Conservation (phyloP, 2,329 filamentous ascomycete genomes). For the Epichloe uncinata region DNA sequence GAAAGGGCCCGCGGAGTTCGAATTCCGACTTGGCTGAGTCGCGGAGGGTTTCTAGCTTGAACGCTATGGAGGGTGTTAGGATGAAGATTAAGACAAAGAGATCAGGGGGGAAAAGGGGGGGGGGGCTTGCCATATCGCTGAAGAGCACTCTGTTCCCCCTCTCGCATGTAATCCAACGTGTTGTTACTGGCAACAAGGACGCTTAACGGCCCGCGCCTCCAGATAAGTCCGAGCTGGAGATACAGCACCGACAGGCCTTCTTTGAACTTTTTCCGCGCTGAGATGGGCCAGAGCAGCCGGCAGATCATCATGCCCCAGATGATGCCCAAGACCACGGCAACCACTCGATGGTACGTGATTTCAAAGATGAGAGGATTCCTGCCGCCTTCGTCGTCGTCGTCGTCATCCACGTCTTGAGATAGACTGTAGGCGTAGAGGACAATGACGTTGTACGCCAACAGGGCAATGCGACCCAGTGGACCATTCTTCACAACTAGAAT, state of each 20-base stretch:
- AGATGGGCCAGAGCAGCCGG: constrained; percentile 84
- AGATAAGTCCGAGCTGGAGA: constrained; percentile 88
- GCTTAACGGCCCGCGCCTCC: constrained; percentile 83
- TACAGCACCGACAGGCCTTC: constrained; percentile 84
- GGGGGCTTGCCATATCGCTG: constrained; percentile 51
- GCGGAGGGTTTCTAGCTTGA: constrained; percentile 61
- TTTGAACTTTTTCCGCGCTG: constrained; percentile 75
- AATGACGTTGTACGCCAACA: constrained; percentile 92
- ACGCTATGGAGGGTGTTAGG: constrained; percentile 24
- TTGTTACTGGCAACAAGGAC: constrained; percentile 49
- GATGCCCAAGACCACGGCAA: constrained; percentile 75
- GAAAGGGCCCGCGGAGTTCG: constrained; percentile 78
- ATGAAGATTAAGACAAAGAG: too few relatives aligned
- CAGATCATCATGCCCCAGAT: constrained; percentile 89
- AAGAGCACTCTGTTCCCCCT: constrained; percentile 77
- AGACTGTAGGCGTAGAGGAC: constrained; percentile 90
- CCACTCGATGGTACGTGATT: constrained; percentile 77
- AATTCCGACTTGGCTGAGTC: constrained; percentile 70
- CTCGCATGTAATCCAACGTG: constrained; percentile 61
- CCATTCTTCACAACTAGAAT: constrained; percentile 75
- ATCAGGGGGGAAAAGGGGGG: neutral
- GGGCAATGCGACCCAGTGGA: constrained; percentile 82
- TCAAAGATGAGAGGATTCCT: constrained; percentile 71
- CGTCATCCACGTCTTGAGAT: constrained; percentile 63
- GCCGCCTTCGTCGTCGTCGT: constrained; percentile 81